Percentiles rank a stretch among this genome's conserved stretches.
Conservation (phyloP, 1,284 basidiomycete genomes). For the Phylloboletellus chloephorus region DNA sequence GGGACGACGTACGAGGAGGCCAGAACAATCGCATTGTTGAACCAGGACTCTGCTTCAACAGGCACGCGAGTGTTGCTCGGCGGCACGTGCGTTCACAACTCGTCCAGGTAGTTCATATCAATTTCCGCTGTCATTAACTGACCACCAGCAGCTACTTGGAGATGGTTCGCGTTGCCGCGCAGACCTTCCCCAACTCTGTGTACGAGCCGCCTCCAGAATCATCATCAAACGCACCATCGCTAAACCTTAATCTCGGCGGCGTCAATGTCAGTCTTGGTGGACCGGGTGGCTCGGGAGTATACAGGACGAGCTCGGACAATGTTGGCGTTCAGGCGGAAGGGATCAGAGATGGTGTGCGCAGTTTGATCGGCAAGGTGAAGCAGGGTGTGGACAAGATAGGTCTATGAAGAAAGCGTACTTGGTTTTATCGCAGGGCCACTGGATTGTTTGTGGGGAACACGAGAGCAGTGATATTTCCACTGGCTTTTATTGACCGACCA, state of each 20-base stretch:
- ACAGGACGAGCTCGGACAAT: conserved; percentile 67
- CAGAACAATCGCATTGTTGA: conserved; percentile 75
- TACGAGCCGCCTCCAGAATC: conserved; percentile 69
- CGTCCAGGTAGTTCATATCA: conserved; percentile 58
- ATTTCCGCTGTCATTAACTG: conserved; percentile 2
- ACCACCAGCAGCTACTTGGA: conserved; percentile 57
- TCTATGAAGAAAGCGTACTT: conserved; percentile 32
- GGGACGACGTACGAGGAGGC: conserved; percentile 94
- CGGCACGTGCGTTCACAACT: conserved; percentile 91
- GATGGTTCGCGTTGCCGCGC: conserved; percentile 63
- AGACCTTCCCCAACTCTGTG: conserved; percentile 56
- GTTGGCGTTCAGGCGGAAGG: conserved; percentile 76
- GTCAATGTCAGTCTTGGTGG: conserved; percentile 92
- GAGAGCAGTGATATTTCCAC: neutral
- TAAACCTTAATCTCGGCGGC: conserved; percentile 86
- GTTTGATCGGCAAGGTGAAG: conserved; percentile 81
- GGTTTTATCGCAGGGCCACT: neutral
- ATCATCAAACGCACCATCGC: conserved; percentile 59
- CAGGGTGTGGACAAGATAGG: conserved; percentile 80
- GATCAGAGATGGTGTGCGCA: conserved; percentile 80
- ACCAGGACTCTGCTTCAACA: conserved; percentile 63
- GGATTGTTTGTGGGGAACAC: neutral
- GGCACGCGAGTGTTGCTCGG: conserved; percentile 80
- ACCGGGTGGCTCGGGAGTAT: conserved; percentile 73
- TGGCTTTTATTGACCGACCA: no score